Conservation (phyloP, 1,284 basidiomycete species). For the Ustilago lituana region DNA sequence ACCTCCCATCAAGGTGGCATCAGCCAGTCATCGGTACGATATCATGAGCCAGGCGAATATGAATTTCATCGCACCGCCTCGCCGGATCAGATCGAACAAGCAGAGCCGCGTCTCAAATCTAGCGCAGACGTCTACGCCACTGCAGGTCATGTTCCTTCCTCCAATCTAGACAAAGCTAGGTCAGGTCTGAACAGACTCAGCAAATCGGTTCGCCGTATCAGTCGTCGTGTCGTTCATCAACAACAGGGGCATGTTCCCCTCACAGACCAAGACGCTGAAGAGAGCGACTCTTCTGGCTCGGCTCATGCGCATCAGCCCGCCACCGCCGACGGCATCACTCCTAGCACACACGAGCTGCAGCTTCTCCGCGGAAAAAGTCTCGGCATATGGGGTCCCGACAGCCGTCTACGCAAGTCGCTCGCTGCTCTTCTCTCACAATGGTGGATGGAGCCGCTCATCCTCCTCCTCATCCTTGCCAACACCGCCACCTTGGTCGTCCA, state of each 20-base stretch:
- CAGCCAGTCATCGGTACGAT: slow-evolving; percentile 4
- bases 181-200: slow-evolving; percentile 46
- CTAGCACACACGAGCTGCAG: slow-evolving; percentile 27
- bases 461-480: slow-evolving; percentile 84
- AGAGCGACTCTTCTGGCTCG: slow-evolving; percentile 37
- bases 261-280: slow-evolving; percentile 39
- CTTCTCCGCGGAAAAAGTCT: slow-evolving; percentile 80
- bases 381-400: slow-evolving; percentile 76
- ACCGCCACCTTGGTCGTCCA: slow-evolving; percentile 85
- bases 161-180: slow-evolving; percentile 30
- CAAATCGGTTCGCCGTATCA: slow-evolving; percentile 74
- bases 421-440: slow-evolving; percentile 69
- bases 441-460: slow-evolving; percentile 86
- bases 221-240: slow-evolving; percentile 81
- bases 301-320: slow-evolving; percentile 1
- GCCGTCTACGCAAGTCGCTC: slow-evolving; percentile 42
- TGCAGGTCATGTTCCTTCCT: slow-evolving; percentile 9
- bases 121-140: slow-evolving; percentile 47
- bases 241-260: slow-evolving; percentile 62
- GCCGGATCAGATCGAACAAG: slow-evolving; percentile 35
- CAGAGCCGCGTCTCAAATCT: slow-evolving; percentile 23
- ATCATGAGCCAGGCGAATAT: slow-evolving; percentile 14
- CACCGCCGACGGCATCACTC: slow-evolving; percentile 1
- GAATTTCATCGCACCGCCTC: slow-evolving; percentile 27
- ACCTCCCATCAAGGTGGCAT: slow-evolving; percentile 22